Base-by-base conservation (phyloP, 139 green algal genomes). In the Haematococcus sp. region DNA sequence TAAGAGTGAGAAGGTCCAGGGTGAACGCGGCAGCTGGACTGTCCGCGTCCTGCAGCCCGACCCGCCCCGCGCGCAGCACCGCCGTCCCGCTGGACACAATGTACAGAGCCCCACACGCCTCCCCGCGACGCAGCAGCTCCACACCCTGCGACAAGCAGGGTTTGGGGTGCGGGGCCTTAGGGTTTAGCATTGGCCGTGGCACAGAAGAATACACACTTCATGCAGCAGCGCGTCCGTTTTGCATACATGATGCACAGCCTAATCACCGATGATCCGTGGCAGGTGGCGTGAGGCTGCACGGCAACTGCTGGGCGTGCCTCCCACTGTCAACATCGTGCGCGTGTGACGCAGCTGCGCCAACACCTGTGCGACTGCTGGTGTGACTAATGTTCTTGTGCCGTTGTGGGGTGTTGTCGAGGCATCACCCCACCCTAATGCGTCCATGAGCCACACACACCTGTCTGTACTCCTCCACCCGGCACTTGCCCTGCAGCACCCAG, bases 391-490 rank as follows among this genome's bases (percentile, higher is more conserved):
- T n/a, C n/a, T n/a, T n/a, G n/a, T n/a, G n/a, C n/a, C n/a, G n/a
- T n/a, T n/a, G n/a, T n/a, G n/a, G n/a, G n/a, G n/a, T n/a, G n/a
- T n/a, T n/a, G n/a, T n/a, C n/a, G n/a, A n/a, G n/a, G n/a, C n/a
- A n/a, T n/a, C n/a, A n/a, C n/a, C n/a, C n/a, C n/a, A n/a, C n/a
- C n/a, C n/a, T n/a, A n/a, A n/a, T n/a, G n/a, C n/a, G n/a, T n/a
- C n/a, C n/a, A n/a, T n/a, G n/a, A n/a, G n/a, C n/a, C 59, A 19
- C 58, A 65, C 63, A 2, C 22, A 78, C 73, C 73, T 74, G 65
- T 55, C 71, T 75, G 74, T 75, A 60, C 43, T 80, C 74, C 67
- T 80, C 74, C 58, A 80, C 27, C 13, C 59, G 20, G 44, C 49
- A 70, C 20, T 32, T 40, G 15, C 67, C 74, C 2, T 20, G 23